These are phyloP conservation scores for Flagelloscypha sp. DNA, from an alignment of 768 basidiomycete species.

Conservation along the genomic window DNA sequence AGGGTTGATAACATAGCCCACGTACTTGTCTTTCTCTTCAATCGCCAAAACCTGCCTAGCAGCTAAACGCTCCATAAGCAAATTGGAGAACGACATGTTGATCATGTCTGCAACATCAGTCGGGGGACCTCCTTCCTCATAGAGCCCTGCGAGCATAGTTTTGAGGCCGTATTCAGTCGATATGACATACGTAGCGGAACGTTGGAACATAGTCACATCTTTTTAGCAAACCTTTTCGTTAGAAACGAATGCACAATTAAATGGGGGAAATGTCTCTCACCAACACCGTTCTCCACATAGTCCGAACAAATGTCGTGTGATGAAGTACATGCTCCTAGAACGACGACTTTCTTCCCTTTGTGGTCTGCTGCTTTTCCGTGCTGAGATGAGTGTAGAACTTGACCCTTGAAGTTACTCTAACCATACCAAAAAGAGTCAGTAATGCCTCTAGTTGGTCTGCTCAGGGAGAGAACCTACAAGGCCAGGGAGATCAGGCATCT, in stretches of 20 bases:
- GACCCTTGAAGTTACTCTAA: slow-evolving; percentile 54
- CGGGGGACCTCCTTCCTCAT: slow-evolving; percentile 37
- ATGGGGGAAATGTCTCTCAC: slow-evolving; percentile 16
- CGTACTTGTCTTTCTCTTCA: slow-evolving; percentile 49
- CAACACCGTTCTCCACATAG: slow-evolving; percentile 35
- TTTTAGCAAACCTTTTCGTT: neutral
- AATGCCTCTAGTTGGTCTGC: neutral
- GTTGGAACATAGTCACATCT: slow-evolving; percentile 56
- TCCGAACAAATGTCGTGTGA: slow-evolving; percentile 45
- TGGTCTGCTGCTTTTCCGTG: slow-evolving; percentile 51
- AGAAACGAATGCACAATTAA: neutral
- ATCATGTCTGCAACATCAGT: slow-evolving; percentile 49
- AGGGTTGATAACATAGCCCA: too few species aligned
- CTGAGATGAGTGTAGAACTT: slow-evolving; percentile 48
- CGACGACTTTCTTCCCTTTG: slow-evolving; percentile 60
- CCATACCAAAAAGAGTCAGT: slow-evolving; percentile 3
- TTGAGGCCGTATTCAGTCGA: slow-evolving; percentile 26
- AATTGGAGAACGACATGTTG: slow-evolving; percentile 37
- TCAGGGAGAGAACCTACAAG: slow-evolving; percentile 23
- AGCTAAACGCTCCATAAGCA: slow-evolving; percentile 24
- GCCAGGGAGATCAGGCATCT: slow-evolving; percentile 38
- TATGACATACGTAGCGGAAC: slow-evolving; percentile 43
- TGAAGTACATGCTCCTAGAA: slow-evolving; percentile 60
- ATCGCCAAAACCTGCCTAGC: slow-evolving; percentile 30
- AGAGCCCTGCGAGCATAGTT: slow-evolving; percentile 23